Evolutionary conservation across 805 yeast genomes (phyloP), one percentile per base, ranked within the genome.

Genomic region (Barnettozyma sp.): DNA sequence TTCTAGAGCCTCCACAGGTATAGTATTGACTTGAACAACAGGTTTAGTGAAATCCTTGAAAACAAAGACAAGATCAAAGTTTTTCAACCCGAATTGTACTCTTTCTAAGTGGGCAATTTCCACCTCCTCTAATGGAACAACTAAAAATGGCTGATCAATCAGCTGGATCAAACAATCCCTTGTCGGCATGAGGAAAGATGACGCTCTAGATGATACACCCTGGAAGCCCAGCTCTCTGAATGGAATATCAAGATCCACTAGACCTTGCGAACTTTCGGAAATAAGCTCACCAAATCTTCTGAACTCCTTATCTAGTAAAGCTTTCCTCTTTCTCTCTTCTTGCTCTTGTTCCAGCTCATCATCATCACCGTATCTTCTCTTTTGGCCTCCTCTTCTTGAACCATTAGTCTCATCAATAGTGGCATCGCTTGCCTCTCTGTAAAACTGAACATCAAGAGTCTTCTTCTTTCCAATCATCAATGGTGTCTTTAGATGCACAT

Each of bases 321-420:
- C 82, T 52, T 94, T 83, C 62, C 96, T 75, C 60, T 90, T 73
- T 65, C 97, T 79, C 64, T 92, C 98, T 60, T 92, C 97, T 63
- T 90, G 97, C 65, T 92, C 98, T 62, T 90, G 97, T 62, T 92
- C 97, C 45, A 92, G 68, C 63, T 92, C 98, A 60, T 92, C 98
- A 60, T 92, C 98, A 58, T 92, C 98, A 31, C 98, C 98, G 56
- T 92, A 92, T 54, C 92, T 65, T 56, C 92, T 67, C 22, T 48
- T 50, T 46, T 73, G 74, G 58, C 80, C 79, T 59, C 80, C 81
- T 46, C 73, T 74, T 60, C 97, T 78, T 64, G 85, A 81, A 43
- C 95, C 80, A 45, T 97, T 95, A 14, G 98, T 92, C 62, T 92
- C 98, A 61, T 92, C 98, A 51, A 87, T 87, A 4, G 94, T 78